These are phyloP conservation scores for Wallacemonas rigidus DNA, from an alignment of 208 protist species.

Conservation along the genomic window DNA sequence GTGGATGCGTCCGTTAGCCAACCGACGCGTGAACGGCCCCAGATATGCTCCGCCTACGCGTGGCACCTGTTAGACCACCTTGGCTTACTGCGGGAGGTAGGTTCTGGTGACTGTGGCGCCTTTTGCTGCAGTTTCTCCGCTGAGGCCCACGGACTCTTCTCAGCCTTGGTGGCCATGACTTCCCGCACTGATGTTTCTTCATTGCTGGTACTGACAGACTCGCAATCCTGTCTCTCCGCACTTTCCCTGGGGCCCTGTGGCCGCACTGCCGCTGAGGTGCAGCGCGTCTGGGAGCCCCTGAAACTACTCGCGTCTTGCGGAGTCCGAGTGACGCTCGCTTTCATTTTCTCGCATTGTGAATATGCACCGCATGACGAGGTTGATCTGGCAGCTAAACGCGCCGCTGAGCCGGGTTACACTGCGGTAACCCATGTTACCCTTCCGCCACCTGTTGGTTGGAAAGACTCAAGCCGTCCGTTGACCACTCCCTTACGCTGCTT, in stretches of 20 bases:
- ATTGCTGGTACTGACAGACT: slow-evolving; percentile 1
- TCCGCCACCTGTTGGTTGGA: too few relatives aligned
- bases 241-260: background rate
- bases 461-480: too few relatives aligned
- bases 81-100: background rate
- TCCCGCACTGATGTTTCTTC: background rate
- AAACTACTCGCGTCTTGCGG: background rate
- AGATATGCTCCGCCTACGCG: background rate
- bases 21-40: background rate
- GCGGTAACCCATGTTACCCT: too few relatives aligned
- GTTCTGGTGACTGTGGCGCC: background rate
- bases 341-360: slow-evolving; percentile 23
- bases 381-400: too few relatives aligned
- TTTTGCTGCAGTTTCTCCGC: background rate
- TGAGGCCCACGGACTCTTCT: background rate
- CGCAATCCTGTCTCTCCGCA: background rate
- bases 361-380: too few relatives aligned
- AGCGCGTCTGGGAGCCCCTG: background rate
- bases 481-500: too few relatives aligned
- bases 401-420: too few relatives aligned
- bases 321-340: background rate
- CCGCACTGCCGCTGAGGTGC: background rate
- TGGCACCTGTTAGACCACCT: background rate
- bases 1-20: background rate
- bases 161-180: background rate